A percentile compares a stretch with the other conserved stretches of the same genome.
phyloP scores from a whole-genome alignment of 495 filamentous ascomycete genomes.

The Cercophora newfieldiana region DNA sequence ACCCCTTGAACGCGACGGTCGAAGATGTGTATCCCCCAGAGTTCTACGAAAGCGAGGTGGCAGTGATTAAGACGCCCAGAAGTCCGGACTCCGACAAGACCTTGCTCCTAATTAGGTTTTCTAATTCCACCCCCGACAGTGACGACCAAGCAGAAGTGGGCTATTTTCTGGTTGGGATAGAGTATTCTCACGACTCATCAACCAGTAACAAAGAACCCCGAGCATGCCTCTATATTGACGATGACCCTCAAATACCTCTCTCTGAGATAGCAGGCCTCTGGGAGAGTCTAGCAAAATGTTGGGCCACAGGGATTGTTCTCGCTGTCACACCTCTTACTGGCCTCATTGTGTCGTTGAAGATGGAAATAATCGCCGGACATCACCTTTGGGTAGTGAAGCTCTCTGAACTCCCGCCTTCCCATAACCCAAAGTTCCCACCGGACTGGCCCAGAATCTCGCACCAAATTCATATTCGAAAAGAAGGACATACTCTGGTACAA shows the following conservation, averaged over 20 bases:
- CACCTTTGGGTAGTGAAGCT: conserved; percentile 4
- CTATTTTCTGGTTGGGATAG: not conserved
- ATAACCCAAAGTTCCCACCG: not conserved
- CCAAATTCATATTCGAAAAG: not conserved
- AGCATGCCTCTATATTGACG: conserved; percentile 8
- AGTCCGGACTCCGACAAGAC: not conserved
- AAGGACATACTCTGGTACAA: not conserved
- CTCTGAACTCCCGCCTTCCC: not conserved
- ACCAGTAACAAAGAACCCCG: not conserved
- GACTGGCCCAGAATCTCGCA: conserved; percentile 4
- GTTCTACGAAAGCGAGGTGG: conserved; percentile 12
- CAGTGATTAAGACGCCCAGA: conserved; percentile 14
- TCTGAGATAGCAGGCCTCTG: not conserved
- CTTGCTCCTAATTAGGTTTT: conserved; percentile 1
- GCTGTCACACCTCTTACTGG: not conserved
- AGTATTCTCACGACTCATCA: not conserved
- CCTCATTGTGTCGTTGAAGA: not conserved
- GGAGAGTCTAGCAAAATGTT: not conserved
- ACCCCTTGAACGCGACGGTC: conserved; percentile 4
- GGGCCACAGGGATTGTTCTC: not conserved
- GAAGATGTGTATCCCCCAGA: conserved; percentile 12
- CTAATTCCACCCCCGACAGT: conserved; percentile 2
- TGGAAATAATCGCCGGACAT: not conserved
- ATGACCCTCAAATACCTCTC: not conserved
- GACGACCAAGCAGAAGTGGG: not conserved